Evolutionary conservation across 495 filamentous ascomycete genomes (phyloP).

Genomic region (Xylaria bambusicola): DNA sequence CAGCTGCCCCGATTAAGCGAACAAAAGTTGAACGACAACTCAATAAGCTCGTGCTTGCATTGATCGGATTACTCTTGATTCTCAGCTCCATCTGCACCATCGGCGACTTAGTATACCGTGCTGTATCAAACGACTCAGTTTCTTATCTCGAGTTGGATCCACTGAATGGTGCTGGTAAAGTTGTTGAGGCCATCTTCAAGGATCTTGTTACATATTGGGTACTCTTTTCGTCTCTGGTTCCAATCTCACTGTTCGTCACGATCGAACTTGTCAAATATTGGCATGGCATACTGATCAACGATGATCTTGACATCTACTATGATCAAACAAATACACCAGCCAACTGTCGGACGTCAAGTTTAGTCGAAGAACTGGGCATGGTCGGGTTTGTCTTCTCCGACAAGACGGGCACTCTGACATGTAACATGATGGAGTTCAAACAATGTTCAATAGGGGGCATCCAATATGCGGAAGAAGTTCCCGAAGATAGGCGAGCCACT

Average conservation of each 20-base stretch:
- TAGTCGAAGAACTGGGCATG: constrained; percentile 97
- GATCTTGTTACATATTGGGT: constrained; percentile 99
- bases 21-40: constrained; percentile 93
- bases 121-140: constrained; percentile 59
- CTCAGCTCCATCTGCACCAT: constrained; percentile 88
- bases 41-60: constrained; percentile 88
- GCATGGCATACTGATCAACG: constrained; percentile 95
- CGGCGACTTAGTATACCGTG: constrained; percentile 81
- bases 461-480: constrained; percentile 89
- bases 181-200: constrained; percentile 81
- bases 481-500: constrained; percentile 85
- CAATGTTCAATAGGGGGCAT: constrained; percentile 91
- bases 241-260: constrained; percentile 97
- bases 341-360: constrained; percentile 90
- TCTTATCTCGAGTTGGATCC: constrained; percentile 68
- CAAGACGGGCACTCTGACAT: constrained; percentile 98
- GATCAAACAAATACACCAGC: constrained; percentile 93
- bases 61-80: constrained; percentile 78
- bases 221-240: constrained; percentile 94
- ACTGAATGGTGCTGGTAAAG: constrained; percentile 43
- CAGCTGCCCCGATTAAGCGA: constrained; percentile 94
- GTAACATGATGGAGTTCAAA: constrained; percentile 99
- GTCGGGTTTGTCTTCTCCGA: constrained; percentile 99
- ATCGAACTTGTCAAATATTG: constrained; percentile 98
- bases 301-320: constrained; percentile 97